phyloP scores from a whole-genome alignment of 768 basidiomycete species.

The Russula ochroleuca region DNA sequence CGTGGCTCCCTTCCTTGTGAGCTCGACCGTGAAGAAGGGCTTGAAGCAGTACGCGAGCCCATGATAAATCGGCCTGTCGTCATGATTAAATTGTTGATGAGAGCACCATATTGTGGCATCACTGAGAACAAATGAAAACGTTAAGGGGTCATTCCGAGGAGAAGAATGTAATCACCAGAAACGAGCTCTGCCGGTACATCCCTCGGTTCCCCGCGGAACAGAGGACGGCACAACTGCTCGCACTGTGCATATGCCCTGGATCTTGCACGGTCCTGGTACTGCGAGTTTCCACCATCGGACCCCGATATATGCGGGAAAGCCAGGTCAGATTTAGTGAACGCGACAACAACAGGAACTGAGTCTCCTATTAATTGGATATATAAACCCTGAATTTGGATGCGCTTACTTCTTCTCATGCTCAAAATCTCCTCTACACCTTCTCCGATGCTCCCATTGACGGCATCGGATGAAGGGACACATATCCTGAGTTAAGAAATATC shows the following conservation, averaged over 20 bases:
- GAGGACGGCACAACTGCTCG: neutral
- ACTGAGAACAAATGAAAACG: neutral
- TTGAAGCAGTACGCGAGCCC: no score
- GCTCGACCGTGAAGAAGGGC: no score
- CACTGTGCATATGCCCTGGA: neutral
- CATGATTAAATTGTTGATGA: neutral
- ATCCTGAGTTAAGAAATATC: neutral
- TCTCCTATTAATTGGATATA: no score
- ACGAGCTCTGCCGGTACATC: conserved; percentile 12
- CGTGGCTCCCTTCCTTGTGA: no score
- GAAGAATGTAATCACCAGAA: conserved; percentile 3
- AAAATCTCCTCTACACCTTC: conserved; percentile 2
- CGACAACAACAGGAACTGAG: conserved; percentile 12
- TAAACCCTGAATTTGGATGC: neutral
- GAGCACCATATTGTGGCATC: neutral
- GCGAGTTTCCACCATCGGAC: neutral
- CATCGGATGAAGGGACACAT: conserved; percentile 2
- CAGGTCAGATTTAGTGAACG: conserved; percentile 14
- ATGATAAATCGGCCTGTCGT: neutral
- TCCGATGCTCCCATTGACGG: conserved; percentile 3
- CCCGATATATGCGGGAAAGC: neutral
- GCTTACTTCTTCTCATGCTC: conserved; percentile 3
- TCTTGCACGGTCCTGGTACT: neutral
- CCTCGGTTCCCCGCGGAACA: neutral
- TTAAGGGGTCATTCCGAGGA: neutral